Percentiles rank a stretch among this genome's conserved stretches.
Evolutionary conservation across 2,329 filamentous ascomycete species (phyloP).

Genomic region (Erysiphe pulchra): DNA sequence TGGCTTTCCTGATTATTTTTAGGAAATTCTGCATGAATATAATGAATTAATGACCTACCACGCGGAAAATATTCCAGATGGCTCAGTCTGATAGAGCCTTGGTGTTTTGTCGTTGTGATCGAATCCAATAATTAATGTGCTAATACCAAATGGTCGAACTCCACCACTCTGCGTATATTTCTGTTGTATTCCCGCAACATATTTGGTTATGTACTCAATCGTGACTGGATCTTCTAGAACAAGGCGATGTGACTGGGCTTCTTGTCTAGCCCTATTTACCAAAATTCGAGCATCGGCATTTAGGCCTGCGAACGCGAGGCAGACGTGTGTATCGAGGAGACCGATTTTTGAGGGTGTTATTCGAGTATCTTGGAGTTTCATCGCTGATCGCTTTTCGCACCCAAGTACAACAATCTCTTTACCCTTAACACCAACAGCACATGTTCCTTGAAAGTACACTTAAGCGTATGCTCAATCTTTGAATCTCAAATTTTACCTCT

Average conservation of each 20-base stretch:
- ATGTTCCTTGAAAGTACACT: slow-evolving; percentile 34
- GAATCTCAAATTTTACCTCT: slow-evolving; percentile 34
- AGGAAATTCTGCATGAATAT: slow-evolving; percentile 1
- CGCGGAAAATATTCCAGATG: slow-evolving; percentile 96
- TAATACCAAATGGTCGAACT: slow-evolving; percentile 96
- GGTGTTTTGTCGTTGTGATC: slow-evolving; percentile 78
- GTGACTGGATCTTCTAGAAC: slow-evolving; percentile 94
- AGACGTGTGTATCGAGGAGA: slow-evolving; percentile 83
- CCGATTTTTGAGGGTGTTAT: slow-evolving; percentile 98
- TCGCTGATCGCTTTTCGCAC: slow-evolving; percentile 95
- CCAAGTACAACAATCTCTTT: slow-evolving; percentile 82
- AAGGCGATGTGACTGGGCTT: slow-evolving; percentile 89
- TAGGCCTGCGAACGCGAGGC: slow-evolving; percentile 85
- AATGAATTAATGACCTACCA: slow-evolving; percentile 32
- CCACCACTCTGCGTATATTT: slow-evolving; percentile 97
- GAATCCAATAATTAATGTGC: slow-evolving; percentile 94
- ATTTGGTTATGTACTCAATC: slow-evolving; percentile 99
- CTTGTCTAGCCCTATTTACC: slow-evolving; percentile 90
- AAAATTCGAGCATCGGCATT: slow-evolving; percentile 96
- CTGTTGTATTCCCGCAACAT: slow-evolving; percentile 92
- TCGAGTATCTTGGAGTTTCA: slow-evolving; percentile 97
- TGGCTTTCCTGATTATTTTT: slow-evolving; percentile 56
- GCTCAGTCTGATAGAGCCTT: slow-evolving; percentile 90
- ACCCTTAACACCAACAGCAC: slow-evolving; percentile 93
- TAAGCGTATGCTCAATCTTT: not conserved